phyloP scores from a whole-genome alignment of 2,329 filamentous ascomycete genomes.

The Apiospora aurea region DNA sequence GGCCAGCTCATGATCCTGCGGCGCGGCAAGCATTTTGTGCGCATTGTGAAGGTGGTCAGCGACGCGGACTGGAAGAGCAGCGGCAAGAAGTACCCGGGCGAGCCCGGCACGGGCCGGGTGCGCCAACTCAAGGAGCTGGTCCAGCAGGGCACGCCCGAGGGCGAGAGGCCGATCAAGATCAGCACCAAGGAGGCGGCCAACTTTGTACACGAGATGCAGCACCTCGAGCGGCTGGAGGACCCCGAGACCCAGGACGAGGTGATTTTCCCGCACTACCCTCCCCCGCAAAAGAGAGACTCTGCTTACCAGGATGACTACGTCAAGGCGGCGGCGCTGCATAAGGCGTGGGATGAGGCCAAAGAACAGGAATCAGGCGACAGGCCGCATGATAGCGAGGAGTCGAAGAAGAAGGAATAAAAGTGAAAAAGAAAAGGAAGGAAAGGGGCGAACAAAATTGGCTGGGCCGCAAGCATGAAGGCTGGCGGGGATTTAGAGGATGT shows the following conservation, averaged over 20 bases:
- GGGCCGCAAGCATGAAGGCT: no score
- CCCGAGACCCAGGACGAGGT: conserved; percentile 7
- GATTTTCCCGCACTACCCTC: conserved; percentile 10
- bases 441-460: not conserved
- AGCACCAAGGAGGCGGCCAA: not conserved
- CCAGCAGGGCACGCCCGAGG: not conserved
- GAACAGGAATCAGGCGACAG: not conserved
- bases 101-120: conserved; percentile 57
- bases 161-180: not conserved
- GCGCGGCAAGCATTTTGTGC: conserved; percentile 69
- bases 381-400: not conserved
- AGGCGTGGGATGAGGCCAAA: not conserved
- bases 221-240: not conserved
- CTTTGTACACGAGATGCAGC: not conserved
- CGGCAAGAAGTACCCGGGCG: conserved; percentile 60
- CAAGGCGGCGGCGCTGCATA: not conserved
- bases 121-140: conserved; percentile 49
- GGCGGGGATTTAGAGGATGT: not conserved
- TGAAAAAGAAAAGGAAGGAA: not conserved
- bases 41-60: conserved; percentile 64
- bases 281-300: not conserved
- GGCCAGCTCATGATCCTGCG: conserved; percentile 65
- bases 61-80: conserved; percentile 60
- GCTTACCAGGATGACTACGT: not conserved
- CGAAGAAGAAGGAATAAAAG: not conserved